phyloP scores from a whole-genome alignment of 805 yeast species.

The Kuraishia hungarica region DNA sequence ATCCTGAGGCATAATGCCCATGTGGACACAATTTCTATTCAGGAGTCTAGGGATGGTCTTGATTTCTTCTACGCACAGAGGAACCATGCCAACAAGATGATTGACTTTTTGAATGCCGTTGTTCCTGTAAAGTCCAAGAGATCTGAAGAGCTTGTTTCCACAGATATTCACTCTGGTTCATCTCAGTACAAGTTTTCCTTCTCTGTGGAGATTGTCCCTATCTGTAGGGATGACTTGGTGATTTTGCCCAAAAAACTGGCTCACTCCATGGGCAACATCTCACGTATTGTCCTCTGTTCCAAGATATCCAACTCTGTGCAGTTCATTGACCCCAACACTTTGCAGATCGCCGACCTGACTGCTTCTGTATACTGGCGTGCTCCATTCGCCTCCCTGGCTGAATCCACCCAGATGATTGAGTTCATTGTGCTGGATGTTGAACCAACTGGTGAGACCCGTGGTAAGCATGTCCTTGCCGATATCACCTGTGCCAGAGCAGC shows the following conservation, averaged over 20 bases:
- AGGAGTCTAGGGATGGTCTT: slow-evolving; percentile 88
- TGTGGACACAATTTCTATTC: slow-evolving; percentile 85
- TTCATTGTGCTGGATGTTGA: slow-evolving; percentile 91
- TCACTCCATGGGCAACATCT: slow-evolving; percentile 69
- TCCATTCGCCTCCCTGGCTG: slow-evolving; percentile 73
- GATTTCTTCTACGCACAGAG: slow-evolving; percentile 87
- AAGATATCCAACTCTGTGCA: slow-evolving; percentile 78
- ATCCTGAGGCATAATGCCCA: slow-evolving; percentile 91
- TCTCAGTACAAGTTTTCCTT: slow-evolving; percentile 84
- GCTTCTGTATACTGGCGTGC: slow-evolving; percentile 72
- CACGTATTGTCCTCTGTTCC: slow-evolving; percentile 77
- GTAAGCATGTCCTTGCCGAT: slow-evolving; percentile 80
- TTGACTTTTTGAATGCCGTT: slow-evolving; percentile 79
- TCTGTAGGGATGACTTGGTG: slow-evolving; percentile 94
- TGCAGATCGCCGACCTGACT: slow-evolving; percentile 68
- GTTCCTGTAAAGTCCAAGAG: slow-evolving; percentile 78
- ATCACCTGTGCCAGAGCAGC: slow-evolving; percentile 82
- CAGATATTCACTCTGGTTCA: slow-evolving; percentile 86
- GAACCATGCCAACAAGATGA: slow-evolving; percentile 90
- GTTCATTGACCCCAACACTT: slow-evolving; percentile 76
- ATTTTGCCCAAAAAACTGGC: slow-evolving; percentile 87
- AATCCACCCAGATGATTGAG: slow-evolving; percentile 69
- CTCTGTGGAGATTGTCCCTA: slow-evolving; percentile 91
- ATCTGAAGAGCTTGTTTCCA: slow-evolving; percentile 86
- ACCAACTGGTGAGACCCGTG: slow-evolving; percentile 73